These are phyloP conservation scores for Alternaria gaisen DNA, from an alignment of 2,329 filamentous ascomycete species.

Conservation along the genomic window DNA sequence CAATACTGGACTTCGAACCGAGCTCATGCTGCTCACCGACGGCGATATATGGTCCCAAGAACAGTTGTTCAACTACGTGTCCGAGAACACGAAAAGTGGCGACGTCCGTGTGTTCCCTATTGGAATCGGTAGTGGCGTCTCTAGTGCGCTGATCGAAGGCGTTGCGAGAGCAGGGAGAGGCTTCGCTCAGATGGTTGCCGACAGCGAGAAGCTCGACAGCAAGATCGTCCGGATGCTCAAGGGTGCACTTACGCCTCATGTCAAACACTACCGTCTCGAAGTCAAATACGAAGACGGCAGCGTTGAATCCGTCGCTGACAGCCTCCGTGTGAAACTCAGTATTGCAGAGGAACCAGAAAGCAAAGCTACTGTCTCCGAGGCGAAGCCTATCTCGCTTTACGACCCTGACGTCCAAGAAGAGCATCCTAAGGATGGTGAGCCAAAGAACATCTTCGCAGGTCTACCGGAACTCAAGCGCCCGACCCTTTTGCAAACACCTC, in stretches of 20 bases:
- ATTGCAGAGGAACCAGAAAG: neutral
- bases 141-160: slow-evolving; percentile 10
- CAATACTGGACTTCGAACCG: neutral
- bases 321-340: neutral
- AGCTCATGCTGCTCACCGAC: slow-evolving; percentile 13
- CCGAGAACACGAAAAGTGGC: neutral
- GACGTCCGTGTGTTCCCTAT: slow-evolving; percentile 13
- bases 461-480: slow-evolving; percentile 7
- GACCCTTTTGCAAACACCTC: slow-evolving; percentile 4
- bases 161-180: slow-evolving; percentile 13
- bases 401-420: neutral
- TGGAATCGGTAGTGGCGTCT: slow-evolving; percentile 10
- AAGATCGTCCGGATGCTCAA: slow-evolving; percentile 18
- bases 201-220: slow-evolving; percentile 12
- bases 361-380: neutral
- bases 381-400: slow-evolving; percentile 4
- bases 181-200: slow-evolving; percentile 12
- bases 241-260: slow-evolving; percentile 13
- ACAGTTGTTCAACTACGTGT: slow-evolving; percentile 2
- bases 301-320: slow-evolving; percentile 7
- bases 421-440: slow-evolving; percentile 4
- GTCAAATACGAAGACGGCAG: slow-evolving; percentile 15
- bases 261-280: slow-evolving; percentile 12
- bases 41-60: slow-evolving; percentile 13
- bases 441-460: neutral